These are phyloP conservation scores for Naematelia aurantialba DNA, from an alignment of 768 basidiomycete species.

Conservation along the genomic window DNA sequence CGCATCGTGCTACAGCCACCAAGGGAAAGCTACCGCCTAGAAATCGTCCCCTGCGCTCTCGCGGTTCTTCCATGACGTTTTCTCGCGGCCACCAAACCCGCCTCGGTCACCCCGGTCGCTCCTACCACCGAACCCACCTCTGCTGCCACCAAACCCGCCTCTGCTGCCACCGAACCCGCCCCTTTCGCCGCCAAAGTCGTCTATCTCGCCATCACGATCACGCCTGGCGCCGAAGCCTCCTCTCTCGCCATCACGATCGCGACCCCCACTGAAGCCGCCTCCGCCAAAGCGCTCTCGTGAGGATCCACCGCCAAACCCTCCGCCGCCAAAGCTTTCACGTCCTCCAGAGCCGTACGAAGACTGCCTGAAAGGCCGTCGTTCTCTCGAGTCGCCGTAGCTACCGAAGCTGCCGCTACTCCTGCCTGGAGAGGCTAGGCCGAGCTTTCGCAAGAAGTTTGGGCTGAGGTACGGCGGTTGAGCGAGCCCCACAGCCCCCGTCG, in stretches of 20 bases:
- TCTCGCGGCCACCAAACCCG: constrained; percentile 15
- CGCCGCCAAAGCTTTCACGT: no score
- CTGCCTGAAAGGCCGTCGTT: no score
- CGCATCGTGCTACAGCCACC: no score
- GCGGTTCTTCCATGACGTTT: no score
- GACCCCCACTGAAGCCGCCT: constrained; percentile 17
- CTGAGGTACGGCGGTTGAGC: constrained; percentile 58
- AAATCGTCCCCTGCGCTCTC: no score
- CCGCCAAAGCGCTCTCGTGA: constrained; percentile 12
- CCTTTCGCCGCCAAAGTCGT: constrained; percentile 9
- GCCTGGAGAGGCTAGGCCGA: constrained; percentile 51
- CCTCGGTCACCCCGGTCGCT: constrained; percentile 18
- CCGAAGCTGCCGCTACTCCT: constrained; percentile 8
- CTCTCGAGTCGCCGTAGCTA: constrained; percentile 4
- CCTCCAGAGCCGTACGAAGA: constrained; percentile 4
- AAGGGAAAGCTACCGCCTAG: no score
- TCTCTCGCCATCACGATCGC: constrained; percentile 14
- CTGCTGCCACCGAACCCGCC: constrained; percentile 10
- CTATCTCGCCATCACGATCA: constrained; percentile 11
- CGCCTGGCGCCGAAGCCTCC: no score
- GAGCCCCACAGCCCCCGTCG: constrained; percentile 59
- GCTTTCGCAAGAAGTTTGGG: constrained; percentile 54
- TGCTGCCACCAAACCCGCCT: constrained; percentile 15
- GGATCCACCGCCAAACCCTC: no score
- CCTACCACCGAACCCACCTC: constrained; percentile 16